These are phyloP conservation scores for Grosmannia clavigera DNA, from an alignment of 2,329 filamentous ascomycete genomes.

Conservation along the genomic window DNA sequence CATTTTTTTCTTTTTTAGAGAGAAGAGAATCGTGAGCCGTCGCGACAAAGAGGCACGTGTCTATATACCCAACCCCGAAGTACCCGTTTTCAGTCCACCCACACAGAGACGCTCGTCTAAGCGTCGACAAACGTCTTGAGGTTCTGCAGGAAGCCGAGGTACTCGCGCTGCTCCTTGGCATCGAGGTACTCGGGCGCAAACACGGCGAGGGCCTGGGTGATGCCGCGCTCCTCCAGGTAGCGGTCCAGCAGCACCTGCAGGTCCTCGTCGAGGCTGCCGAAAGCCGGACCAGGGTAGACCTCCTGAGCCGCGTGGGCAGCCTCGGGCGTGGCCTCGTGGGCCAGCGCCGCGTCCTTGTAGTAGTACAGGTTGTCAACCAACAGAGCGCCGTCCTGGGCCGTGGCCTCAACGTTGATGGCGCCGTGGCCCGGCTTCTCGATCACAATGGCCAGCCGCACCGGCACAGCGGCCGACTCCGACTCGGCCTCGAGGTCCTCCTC, in stretches of 20 bases:
- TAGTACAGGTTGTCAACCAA: conserved; percentile 85
- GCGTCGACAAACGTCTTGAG: conserved; percentile 77
- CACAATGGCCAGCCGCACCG: conserved; percentile 72
- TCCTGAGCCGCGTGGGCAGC: conserved; percentile 63
- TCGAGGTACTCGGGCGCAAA: conserved; percentile 97
- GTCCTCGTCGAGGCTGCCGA: conserved; percentile 90
- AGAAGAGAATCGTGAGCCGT: not conserved
- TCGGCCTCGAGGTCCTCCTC: conserved; percentile 42
- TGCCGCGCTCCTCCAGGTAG: conserved; percentile 87
- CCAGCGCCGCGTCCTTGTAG: conserved; percentile 66
- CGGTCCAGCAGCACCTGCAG: conserved; percentile 84
- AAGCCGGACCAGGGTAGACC: conserved; percentile 82
- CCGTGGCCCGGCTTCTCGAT: conserved; percentile 81
- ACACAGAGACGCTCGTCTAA: conserved; percentile 19
- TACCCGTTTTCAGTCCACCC: not conserved
- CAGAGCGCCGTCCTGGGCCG: conserved; percentile 75
- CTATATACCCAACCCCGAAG: not conserved
- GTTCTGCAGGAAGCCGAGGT: conserved; percentile 77
- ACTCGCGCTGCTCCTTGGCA: conserved; percentile 97
- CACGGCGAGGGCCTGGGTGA: conserved; percentile 73
- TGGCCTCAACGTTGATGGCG: conserved; percentile 74
- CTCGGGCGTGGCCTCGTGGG: conserved; percentile 64
- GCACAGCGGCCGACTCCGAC: conserved; percentile 48
- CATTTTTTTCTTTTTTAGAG: not conserved
- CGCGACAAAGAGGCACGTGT: not conserved